A percentile compares a stretch with the other conserved stretches of the same genome.
phyloP scores from a whole-genome alignment of 2,329 filamentous ascomycete genomes.

The Penicillium sp. region DNA sequence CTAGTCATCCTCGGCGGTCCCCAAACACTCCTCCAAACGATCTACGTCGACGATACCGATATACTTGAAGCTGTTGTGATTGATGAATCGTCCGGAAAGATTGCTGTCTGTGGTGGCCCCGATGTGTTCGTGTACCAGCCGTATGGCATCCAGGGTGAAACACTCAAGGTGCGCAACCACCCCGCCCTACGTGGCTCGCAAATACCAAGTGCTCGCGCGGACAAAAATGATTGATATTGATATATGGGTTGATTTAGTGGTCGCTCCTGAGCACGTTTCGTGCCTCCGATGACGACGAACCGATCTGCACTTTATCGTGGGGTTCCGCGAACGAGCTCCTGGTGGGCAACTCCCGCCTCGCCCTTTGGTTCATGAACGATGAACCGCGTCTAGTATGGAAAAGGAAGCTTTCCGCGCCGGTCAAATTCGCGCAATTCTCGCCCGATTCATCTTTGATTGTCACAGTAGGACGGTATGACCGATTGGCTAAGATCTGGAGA shows the following conservation, averaged over 20 bases:
- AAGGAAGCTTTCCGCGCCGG: slow-evolving; percentile 70
- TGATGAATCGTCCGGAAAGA: slow-evolving; percentile 80
- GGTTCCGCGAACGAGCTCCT: slow-evolving; percentile 82
- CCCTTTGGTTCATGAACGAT: slow-evolving; percentile 65
- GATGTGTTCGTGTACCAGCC: slow-evolving; percentile 78
- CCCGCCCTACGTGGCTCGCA: slow-evolving; percentile 11
- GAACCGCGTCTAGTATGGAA: slow-evolving; percentile 65
- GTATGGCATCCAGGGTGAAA: slow-evolving; percentile 68
- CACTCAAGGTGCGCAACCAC: slow-evolving; percentile 64
- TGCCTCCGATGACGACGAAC: slow-evolving; percentile 47
- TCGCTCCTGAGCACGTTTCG: slow-evolving; percentile 56
- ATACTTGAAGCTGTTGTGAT: slow-evolving; percentile 76
- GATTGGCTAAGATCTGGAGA: slow-evolving; percentile 90
- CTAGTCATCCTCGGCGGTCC: slow-evolving; percentile 79
- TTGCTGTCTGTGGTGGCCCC: slow-evolving; percentile 70
- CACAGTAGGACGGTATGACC: slow-evolving; percentile 75
- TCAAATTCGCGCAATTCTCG: slow-evolving; percentile 75
- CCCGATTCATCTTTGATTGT: slow-evolving; percentile 87
- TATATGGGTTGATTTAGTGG: slow-evolving; percentile 46
- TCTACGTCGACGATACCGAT: slow-evolving; percentile 75
- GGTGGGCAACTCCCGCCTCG: slow-evolving; percentile 69
- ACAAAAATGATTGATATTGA: slow-evolving; percentile 8
- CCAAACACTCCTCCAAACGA: slow-evolving; percentile 78
- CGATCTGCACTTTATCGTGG: slow-evolving; percentile 74
- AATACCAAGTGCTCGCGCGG: not conserved